Base-by-base conservation (phyloP, 495 filamentous ascomycete species). In the Lasiosphaeria ovina region DNA sequence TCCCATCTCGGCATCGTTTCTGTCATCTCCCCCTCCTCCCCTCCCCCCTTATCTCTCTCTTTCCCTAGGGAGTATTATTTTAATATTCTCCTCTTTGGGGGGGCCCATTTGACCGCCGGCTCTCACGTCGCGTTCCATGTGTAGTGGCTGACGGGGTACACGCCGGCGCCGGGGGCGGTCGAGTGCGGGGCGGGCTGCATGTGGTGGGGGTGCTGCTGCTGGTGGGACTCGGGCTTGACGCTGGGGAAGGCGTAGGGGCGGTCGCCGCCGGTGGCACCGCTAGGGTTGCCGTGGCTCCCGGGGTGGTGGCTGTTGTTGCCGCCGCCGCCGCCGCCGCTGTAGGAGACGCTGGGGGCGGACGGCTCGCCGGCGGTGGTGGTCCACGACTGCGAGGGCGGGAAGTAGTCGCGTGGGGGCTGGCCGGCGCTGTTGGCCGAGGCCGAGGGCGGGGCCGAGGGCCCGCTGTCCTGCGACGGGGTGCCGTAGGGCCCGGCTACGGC, bases 371-470 rank as follows among this genome's bases (percentile, higher is more conserved):
- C 74, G 24, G 76, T 74, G 12, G 74, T 74, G 16, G 74, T 77
- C 77, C 76, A 79, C 35, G 72, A 74, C 49, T 74, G 71, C 9
- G 73, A 66, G 4, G 76, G 62, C n/a, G 78, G 74, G 59, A 77
- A 79, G 59, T 79, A 79, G 40, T 81, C 78, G 35, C 78, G 71
- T 14, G 74, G 69, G 10, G 76, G 74, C 24, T 24, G 24, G 24
- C 24, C 24, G 11, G 70, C 70, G 32, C 69, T 63, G 6, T 62
- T 59, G 17, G 59, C 35, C 7, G 60, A 32, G 16, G 60, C 58
- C 40, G 52, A 44, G 10, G 54, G 54, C 3, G 58, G 47, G 12
- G 54, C 58, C 42, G 60, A 57, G 8, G 49, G 52, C 36, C 45
- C 57, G 38, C 35, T 48, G 51, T 63, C 55, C 35, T 62, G 59